A percentile compares a stretch with the other conserved stretches of the same genome.
Evolutionary conservation across 1,284 basidiomycete species (phyloP).

Genomic region (Blastosporella zonata): DNA sequence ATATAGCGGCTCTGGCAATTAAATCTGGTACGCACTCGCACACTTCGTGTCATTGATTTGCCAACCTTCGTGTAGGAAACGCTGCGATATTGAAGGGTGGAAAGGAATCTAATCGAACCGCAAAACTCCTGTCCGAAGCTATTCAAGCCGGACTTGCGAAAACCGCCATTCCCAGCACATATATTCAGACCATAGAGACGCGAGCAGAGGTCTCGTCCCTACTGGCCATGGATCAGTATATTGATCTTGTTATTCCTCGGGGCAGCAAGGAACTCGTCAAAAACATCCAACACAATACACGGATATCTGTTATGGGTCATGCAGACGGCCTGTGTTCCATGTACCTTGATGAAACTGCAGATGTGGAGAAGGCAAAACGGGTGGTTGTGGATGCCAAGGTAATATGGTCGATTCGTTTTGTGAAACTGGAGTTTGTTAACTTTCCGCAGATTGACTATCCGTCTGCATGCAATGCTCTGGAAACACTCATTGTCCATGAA

Average conservation of each 20-base stretch:
- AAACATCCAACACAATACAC: slow-evolving; percentile 86
- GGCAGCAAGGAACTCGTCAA: slow-evolving; percentile 91
- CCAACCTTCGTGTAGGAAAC: slow-evolving; percentile 58
- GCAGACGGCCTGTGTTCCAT: slow-evolving; percentile 94
- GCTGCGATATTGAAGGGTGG: slow-evolving; percentile 97
- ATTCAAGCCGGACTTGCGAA: slow-evolving; percentile 78
- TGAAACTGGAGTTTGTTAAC: slow-evolving; percentile 3
- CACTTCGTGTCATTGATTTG: neutral
- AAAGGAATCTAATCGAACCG: slow-evolving; percentile 85
- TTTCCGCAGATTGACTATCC: slow-evolving; percentile 86
- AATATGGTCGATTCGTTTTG: slow-evolving; percentile 18
- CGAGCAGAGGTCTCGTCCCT: slow-evolving; percentile 89
- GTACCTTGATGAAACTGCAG: slow-evolving; percentile 85
- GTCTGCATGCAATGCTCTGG: slow-evolving; percentile 93
- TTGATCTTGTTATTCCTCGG: slow-evolving; percentile 96
- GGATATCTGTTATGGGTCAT: slow-evolving; percentile 98
- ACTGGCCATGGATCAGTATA: slow-evolving; percentile 85
- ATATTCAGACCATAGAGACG: slow-evolving; percentile 92
- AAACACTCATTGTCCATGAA: slow-evolving; percentile 87
- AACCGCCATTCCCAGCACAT: slow-evolving; percentile 73
- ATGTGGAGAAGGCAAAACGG: slow-evolving; percentile 74
- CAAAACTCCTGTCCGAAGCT: slow-evolving; percentile 70
- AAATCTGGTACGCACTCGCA: slow-evolving; percentile 73
- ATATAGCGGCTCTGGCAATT: slow-evolving; percentile 94
- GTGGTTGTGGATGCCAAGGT: slow-evolving; percentile 93